Evolutionary conservation across 1,284 basidiomycete species (phyloP), one percentile per base, ranked within the genome.

Genomic region (Phaffia rhodozyma): DNA sequence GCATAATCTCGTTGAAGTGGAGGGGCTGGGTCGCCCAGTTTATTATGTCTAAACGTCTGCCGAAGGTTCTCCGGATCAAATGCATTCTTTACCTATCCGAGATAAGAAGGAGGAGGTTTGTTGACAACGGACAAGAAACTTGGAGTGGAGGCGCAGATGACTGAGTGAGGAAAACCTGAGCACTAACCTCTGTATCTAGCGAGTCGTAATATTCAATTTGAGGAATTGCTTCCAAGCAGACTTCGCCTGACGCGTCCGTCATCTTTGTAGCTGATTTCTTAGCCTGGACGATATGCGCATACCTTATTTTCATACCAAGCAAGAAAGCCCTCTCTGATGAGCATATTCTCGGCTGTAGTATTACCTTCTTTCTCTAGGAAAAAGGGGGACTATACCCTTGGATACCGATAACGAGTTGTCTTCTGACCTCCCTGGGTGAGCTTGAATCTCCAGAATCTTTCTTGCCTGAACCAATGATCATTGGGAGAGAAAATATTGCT

Each of bases 281-380:
- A 75, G 92, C 89, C 70, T 89, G 85, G 1, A 87, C 87, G 13
- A 96, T 82, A 56, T 94, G 77, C 11, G 89, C 84, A 75, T 93
- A 93, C 53, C 90, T 93, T 67, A 7, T 50, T 38, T 47, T 9
- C 29, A 49, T 58, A 64, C 51, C 67, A 63, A 52, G 63, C 18
- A 6, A 51, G 32, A 48, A n/a, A 34, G 23, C 18, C 47, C 16
- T 27, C 47, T n/a, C 43, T 47, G 58, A 56, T 21, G 54, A 43
- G 55, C 23, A 16, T 2, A 16, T 43, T 16, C 13, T 11, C 49
- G 49, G 43, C 34, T 51, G 30, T 20, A 67, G 61, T 68, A 68
- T 49, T 67, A 67, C 21, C 58, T 71, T 27, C 68, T 67, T 53
- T 63, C 66, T 7, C 59, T 64, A n/a, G 5, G 71, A 55, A 49